Evolutionary conservation across 1,284 basidiomycete genomes (phyloP).

Genomic region (Phylloporus gajari): DNA sequence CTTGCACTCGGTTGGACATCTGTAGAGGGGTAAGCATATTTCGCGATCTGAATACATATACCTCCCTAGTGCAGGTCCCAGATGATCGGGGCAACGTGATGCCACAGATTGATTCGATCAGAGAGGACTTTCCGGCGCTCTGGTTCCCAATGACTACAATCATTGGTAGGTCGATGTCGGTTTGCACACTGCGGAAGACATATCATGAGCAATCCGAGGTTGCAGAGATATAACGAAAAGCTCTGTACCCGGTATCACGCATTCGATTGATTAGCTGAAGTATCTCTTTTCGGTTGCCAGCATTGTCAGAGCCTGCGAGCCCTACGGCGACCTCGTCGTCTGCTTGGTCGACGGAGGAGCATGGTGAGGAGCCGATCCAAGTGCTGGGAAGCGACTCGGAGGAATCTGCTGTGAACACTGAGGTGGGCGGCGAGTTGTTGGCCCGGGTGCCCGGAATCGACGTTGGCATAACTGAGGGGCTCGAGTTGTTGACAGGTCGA

Average conservation of each 20-base stretch:
- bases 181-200: conserved; percentile 58
- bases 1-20: conserved; percentile 79
- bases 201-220: neutral
- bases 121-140: conserved; percentile 77
- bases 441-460: neutral
- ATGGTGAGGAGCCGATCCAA: neutral
- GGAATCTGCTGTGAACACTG: conserved; percentile 6
- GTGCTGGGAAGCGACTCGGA: neutral
- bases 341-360: neutral
- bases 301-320: conserved; percentile 54
- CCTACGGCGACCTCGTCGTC: conserved; percentile 48
- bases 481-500: neutral
- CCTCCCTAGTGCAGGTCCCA: conserved; percentile 72
- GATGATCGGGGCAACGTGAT: conserved; percentile 72
- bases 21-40: conserved; percentile 36
- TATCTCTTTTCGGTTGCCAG: conserved; percentile 52
- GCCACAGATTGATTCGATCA: conserved; percentile 80
- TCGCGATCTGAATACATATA: neutral
- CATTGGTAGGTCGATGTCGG: conserved; percentile 74
- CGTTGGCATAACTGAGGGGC: neutral
- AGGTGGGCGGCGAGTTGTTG: neutral
- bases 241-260: conserved; percentile 63
- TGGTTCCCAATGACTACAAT: conserved; percentile 76
- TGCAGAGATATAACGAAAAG: neutral
- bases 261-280: conserved; percentile 64